Conservation (phyloP, 2,329 filamentous ascomycete species). For the Colletotrichum neosansevieriae region DNA sequence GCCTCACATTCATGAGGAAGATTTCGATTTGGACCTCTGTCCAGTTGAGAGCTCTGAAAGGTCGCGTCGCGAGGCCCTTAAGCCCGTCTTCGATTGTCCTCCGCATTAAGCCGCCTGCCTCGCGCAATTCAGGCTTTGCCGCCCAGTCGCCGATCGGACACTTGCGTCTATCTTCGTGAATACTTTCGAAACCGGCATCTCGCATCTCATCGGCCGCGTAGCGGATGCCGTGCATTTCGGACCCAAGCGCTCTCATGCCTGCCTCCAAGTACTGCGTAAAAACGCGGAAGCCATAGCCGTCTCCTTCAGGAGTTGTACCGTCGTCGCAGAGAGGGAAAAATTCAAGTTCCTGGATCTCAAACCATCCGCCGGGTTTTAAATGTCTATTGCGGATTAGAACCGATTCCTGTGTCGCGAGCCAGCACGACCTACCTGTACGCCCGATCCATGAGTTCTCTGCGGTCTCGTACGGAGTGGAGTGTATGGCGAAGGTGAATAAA, state of each 20-base stretch:
- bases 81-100: slow-evolving; percentile 57
- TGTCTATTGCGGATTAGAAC: slow-evolving; percentile 50
- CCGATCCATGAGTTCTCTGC: slow-evolving; percentile 54
- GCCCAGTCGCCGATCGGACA: slow-evolving; percentile 63
- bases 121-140: slow-evolving; percentile 51
- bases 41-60: slow-evolving; percentile 56
- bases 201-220: slow-evolving; percentile 51
- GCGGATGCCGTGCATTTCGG: slow-evolving; percentile 56
- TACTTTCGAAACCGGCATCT: slow-evolving; percentile 56
- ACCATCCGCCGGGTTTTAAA: slow-evolving; percentile 63
- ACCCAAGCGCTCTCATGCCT: slow-evolving; percentile 56
- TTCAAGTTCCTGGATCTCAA: slow-evolving; percentile 63
- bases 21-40: slow-evolving; percentile 57
- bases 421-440: slow-evolving; percentile 53
- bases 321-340: slow-evolving; percentile 59
- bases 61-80: slow-evolving; percentile 52
- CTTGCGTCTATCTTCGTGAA: slow-evolving; percentile 58
- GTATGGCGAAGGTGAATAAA: slow-evolving; percentile 63
- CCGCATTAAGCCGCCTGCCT: slow-evolving; percentile 59
- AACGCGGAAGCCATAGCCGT: slow-evolving; percentile 61
- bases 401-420: not conserved
- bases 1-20: slow-evolving; percentile 57
- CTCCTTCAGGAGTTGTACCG: slow-evolving; percentile 51
- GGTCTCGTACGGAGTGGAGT: slow-evolving; percentile 58
- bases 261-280: slow-evolving; percentile 56